phyloP scores from a whole-genome alignment of 108 stramenopile species.

The Fistulifera pelliculosa region DNA sequence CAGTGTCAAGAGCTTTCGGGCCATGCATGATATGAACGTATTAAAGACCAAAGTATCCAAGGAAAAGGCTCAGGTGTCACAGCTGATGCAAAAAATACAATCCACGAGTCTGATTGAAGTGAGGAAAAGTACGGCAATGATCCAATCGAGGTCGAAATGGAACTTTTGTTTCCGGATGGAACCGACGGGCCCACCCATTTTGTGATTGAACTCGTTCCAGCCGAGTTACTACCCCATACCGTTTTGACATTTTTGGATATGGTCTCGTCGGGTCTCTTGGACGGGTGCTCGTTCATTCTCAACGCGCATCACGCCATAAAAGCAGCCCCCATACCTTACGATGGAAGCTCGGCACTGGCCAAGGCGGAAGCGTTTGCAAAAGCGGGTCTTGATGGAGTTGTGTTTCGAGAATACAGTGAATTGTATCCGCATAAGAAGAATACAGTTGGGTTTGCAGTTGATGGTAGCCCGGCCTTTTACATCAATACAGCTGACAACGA shows the following conservation, averaged over 20 bases:
- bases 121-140: constrained; percentile 39
- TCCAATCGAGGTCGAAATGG: constrained; percentile 51
- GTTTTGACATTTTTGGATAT: constrained; percentile 62
- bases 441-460: constrained; percentile 75
- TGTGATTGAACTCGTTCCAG: constrained; percentile 55
- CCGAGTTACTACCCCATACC: constrained; percentile 65
- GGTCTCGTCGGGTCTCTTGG: constrained; percentile 35
- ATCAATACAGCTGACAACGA: constrained; percentile 83
- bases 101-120: too few species aligned
- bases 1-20: too few species aligned
- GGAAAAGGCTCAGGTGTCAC: too few species aligned
- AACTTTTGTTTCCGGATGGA: constrained; percentile 44
- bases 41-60: too few species aligned
- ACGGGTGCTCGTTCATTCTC: constrained; percentile 40
- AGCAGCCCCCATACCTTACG: constrained; percentile 42
- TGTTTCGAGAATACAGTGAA: constrained; percentile 65
- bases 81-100: too few species aligned
- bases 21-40: too few species aligned
- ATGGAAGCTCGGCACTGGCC: constrained; percentile 11
- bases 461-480: constrained; percentile 73
- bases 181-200: constrained; percentile 25
- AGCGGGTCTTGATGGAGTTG: constrained; percentile 37
- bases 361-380: constrained; percentile 39
- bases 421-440: constrained; percentile 62
- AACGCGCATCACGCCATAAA: constrained; percentile 48